Conservation (phyloP, 192 early-diverging fungal genomes). For the Backusella luteola region DNA sequence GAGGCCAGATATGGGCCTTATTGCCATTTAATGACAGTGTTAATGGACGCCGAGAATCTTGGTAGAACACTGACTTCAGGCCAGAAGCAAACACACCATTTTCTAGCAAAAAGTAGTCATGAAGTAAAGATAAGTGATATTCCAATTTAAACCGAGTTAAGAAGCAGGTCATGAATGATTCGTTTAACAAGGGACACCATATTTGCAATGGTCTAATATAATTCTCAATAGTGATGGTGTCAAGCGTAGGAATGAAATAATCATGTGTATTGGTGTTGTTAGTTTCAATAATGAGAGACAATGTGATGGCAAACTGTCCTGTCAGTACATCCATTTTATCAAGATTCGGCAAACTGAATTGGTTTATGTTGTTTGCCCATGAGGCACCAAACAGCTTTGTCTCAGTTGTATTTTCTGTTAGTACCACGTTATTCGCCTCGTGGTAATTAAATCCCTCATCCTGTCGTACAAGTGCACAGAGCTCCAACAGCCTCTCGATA, state of each 20-base stretch:
- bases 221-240: slow-evolving; percentile 24
- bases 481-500: not conserved
- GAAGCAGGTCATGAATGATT: slow-evolving; percentile 46
- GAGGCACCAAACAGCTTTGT: not conserved
- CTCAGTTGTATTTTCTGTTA: not conserved
- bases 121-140: slow-evolving; percentile 39
- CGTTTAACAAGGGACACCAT: slow-evolving; percentile 36
- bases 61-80: slow-evolving; percentile 34
- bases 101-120: slow-evolving; percentile 40
- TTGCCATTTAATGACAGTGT: not conserved
- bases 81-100: slow-evolving; percentile 43
- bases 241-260: slow-evolving; percentile 33
- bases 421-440: slow-evolving; percentile 4
- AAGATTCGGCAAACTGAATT: slow-evolving; percentile 6
- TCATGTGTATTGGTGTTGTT: not conserved
- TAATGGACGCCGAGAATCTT: not conserved
- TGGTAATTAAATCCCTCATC: slow-evolving; percentile 3
- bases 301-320: slow-evolving; percentile 1
- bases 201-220: slow-evolving; percentile 29
- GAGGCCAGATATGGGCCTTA: slow-evolving; percentile 22
- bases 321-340: slow-evolving; percentile 23
- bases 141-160: slow-evolving; percentile 44
- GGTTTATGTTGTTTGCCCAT: slow-evolving; percentile 7
- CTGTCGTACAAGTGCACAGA: not conserved
- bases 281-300: not conserved